A percentile compares a stretch with the other conserved stretches of the same genome.
phyloP scores from a whole-genome alignment of 768 basidiomycete species.

The Suillus subluteus region DNA sequence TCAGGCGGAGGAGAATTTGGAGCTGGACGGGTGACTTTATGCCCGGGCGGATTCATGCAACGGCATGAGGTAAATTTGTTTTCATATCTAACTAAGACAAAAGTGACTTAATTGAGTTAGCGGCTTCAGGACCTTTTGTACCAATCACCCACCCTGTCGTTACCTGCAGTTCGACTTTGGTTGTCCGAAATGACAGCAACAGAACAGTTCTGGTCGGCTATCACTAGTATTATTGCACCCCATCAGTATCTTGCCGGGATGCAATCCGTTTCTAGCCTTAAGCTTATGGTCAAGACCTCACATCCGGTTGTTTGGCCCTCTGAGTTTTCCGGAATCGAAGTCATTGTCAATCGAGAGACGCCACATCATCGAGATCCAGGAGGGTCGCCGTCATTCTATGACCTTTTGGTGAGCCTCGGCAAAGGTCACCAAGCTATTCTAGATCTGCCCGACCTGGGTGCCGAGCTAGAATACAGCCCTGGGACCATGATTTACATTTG shows the following conservation, averaged over 20 bases:
- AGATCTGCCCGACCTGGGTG: background rate
- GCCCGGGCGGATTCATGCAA: background rate
- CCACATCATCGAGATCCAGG: background rate
- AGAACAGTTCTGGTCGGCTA: background rate
- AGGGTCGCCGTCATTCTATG: background rate
- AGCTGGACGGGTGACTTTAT: background rate
- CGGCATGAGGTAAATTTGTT: background rate
- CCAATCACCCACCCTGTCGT: background rate
- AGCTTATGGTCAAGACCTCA: background rate
- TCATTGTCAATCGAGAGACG: conserved; percentile 8
- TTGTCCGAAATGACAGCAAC: background rate
- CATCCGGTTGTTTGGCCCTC: conserved; percentile 5
- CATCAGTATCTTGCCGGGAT: background rate
- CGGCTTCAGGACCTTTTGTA: background rate
- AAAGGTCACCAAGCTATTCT: background rate
- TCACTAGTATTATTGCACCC: background rate
- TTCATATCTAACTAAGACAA: background rate
- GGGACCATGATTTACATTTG: background rate
- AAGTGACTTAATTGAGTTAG: background rate
- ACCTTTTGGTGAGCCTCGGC: conserved; percentile 8
- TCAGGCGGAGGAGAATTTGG: background rate
- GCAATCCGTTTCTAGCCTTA: background rate
- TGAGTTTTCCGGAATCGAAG: conserved; percentile 1
- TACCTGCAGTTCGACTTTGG: background rate
- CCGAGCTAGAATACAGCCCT: background rate